A percentile compares a stretch with the other conserved stretches of the same genome.
These are phyloP conservation scores for Pseudogymnoascus sp. DNA, from an alignment of 2,329 filamentous ascomycete species.

Conservation along the genomic window DNA sequence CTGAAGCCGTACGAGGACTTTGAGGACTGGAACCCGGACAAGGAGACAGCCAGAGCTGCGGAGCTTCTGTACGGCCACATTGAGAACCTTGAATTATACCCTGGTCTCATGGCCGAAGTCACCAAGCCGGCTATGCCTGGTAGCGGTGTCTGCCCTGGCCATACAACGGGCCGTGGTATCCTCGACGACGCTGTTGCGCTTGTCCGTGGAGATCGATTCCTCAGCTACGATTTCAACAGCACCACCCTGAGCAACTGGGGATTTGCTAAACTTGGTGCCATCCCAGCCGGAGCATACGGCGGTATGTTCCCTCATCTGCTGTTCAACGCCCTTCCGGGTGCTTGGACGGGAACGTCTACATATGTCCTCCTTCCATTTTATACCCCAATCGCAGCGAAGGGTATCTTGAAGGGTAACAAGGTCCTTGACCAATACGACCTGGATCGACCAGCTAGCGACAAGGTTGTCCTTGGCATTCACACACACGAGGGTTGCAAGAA, in stretches of 20 bases:
- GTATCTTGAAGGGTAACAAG: constrained; percentile 40
- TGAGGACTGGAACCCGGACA: constrained; percentile 44
- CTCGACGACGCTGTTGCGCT: constrained; percentile 41
- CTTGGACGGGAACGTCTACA: constrained; percentile 40
- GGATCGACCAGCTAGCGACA: constrained; percentile 34
- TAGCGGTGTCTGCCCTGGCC: constrained; percentile 37
- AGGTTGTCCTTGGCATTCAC: constrained; percentile 38
- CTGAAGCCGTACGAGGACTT: constrained; percentile 42
- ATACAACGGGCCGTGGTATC: constrained; percentile 38
- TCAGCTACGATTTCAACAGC: constrained; percentile 41
- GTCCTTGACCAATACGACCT: constrained; percentile 39
- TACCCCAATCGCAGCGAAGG: constrained; percentile 39
- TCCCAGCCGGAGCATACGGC: constrained; percentile 36
- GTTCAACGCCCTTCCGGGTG: constrained; percentile 39
- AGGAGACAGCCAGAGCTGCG: constrained; percentile 36
- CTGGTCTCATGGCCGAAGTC: constrained; percentile 47
- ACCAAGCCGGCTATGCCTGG: constrained; percentile 45
- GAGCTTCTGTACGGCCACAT: constrained; percentile 42
- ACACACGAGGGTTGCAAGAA: constrained; percentile 43
- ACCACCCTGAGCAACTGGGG: constrained; percentile 42
- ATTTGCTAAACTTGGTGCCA: constrained; percentile 33
- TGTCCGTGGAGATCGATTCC: constrained; percentile 38
- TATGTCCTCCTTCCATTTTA: constrained; percentile 44
- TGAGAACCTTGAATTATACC: constrained; percentile 49
- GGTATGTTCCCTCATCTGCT: constrained; percentile 38